Base-by-base conservation (phyloP, 164 flowering plant genomes). In the Annona squamosa region DNA sequence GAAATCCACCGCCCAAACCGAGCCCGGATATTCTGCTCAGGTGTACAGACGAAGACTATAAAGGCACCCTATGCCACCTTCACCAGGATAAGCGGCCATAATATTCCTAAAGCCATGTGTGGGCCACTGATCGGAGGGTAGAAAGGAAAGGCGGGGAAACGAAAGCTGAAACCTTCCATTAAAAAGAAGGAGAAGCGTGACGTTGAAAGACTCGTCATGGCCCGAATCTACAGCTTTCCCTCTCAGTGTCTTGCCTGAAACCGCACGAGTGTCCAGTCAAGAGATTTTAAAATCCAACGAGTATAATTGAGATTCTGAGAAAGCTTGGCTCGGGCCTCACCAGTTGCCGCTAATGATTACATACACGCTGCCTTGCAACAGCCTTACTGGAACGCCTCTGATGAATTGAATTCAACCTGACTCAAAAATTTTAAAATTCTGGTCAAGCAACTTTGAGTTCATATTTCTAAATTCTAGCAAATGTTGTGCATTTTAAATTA, bases 261-360 rank as follows among this genome's bases (percentile, higher is more conserved):
- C 4, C 56, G 57, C 70, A 68, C 57, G 57, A 68, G 70, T 5
- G 70, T 68, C 70, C 37, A 68, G 46, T 68, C 70, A 47, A 46
- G n/a, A 68, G 70, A 46, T 45, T 68, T 65, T n/a, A 52, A 41
- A n/a, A 68, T 67, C 69, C 47, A 43, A 41, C 46, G 69, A 47
- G 47, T 67, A 67, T 67, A 42, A 67, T 67, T 67, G 69, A 44
- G 7, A 6, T 26, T 26, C 37, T 26, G 37, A 26, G 37, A 52
- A 16, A 52, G 17, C 59, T 10, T 7, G 13, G 3, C 13, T 10
- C 59, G 17, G 10, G 59, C 3, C 13, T 10, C 13, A 5, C 59
- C 3, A 12, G 9, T 6, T 0, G 17, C 9, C 13, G 37, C 37
- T 9, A 52, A 2, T 52, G 2, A 7, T 52, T 16, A 52, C 59